Evolutionary conservation across 495 filamentous ascomycete species (phyloP).

Genomic region (Hypoxylon fragiforme): DNA sequence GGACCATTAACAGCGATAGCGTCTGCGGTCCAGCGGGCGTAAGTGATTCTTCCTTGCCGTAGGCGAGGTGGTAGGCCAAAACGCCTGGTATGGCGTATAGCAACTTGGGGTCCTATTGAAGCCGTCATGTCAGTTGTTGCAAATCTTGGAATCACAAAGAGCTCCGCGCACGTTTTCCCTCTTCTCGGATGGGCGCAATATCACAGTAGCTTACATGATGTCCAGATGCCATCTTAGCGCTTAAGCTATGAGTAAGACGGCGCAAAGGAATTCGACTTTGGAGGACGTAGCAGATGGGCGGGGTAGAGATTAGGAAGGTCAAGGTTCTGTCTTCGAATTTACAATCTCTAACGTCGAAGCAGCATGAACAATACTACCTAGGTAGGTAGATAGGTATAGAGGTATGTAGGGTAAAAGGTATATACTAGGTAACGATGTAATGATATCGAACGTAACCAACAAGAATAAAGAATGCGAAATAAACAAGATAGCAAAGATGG

Average conservation of each 20-base stretch:
- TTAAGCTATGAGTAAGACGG: not conserved
- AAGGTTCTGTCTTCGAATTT: no score
- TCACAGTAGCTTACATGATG: conserved; percentile 50
- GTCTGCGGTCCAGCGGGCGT: conserved; percentile 86
- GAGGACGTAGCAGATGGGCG: no score
- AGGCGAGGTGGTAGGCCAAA: conserved; percentile 81
- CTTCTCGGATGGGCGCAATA: no score
- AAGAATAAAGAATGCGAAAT: conserved; percentile 10
- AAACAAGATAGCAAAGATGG: not conserved
- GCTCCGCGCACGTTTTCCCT: no score
- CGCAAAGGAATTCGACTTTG: not conserved
- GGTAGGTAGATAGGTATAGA: not conserved
- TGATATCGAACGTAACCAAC: conserved; percentile 16
- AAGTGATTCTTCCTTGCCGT: conserved; percentile 80
- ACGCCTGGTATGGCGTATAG: conserved; percentile 86
- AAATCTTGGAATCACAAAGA: not conserved
- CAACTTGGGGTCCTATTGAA: conserved; percentile 67
- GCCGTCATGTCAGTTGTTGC: conserved; percentile 16
- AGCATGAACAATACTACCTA: no score
- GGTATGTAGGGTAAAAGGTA: not conserved
- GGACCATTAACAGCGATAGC: conserved; percentile 90
- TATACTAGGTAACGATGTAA: no score
- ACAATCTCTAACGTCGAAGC: no score
- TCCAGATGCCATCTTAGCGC: conserved; percentile 51
- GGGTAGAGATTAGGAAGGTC: no score